Base-by-base conservation (phyloP, 1,284 basidiomycete genomes). In the Ustilago shanxiensis region DNA sequence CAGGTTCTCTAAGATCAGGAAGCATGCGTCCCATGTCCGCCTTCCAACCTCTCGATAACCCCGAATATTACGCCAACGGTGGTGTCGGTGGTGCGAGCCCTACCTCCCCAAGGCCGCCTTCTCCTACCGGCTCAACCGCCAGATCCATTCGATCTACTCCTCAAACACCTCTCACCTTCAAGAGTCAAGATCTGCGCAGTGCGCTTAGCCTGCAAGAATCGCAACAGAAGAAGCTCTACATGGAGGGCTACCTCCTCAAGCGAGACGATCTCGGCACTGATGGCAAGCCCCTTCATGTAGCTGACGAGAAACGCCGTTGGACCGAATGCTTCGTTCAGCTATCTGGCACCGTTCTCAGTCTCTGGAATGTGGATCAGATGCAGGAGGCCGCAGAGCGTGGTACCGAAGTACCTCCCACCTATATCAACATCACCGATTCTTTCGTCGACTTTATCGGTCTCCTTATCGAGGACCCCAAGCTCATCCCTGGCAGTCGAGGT, bases 271-370 rank as follows among this genome's bases (percentile, higher is more conserved):
- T 81, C 29, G 68, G 58, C 26, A 73, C 83, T 24, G 82, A 85
- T 55, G 84, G 84, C 10, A 83, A 81, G 58, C 78, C 84, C 1
- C 68, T 83, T 18, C 74, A 81, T 59, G 66, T 73, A 29, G 60
- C 66, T 20, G 82, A 85, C 55, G 75, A 73, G 7, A 80, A 79
- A 62, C 67, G 71, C 28, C 56, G 72, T 8, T 85, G 84, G 84
- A 69, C 79, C 56, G 75, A 85, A 50, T 85, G 84, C 74, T 85
- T 96, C 10, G 93, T 93, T 1, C 95, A 98, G 87, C 89, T 98
- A 29, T 93, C 93, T 49, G 95, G 95, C 6, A 97, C 95, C 9
- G 95, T 94, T 9, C 89, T 98, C 62, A 95, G 94, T 80, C 89
- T 94, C 47, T 95, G 94, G 93, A 92, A 93, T 85, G 95, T 95